Evolutionary conservation across 176 grass and related monocot species (phyloP), one percentile per base, ranked within the genome.

Genomic region (Microstegium vimineum): DNA sequence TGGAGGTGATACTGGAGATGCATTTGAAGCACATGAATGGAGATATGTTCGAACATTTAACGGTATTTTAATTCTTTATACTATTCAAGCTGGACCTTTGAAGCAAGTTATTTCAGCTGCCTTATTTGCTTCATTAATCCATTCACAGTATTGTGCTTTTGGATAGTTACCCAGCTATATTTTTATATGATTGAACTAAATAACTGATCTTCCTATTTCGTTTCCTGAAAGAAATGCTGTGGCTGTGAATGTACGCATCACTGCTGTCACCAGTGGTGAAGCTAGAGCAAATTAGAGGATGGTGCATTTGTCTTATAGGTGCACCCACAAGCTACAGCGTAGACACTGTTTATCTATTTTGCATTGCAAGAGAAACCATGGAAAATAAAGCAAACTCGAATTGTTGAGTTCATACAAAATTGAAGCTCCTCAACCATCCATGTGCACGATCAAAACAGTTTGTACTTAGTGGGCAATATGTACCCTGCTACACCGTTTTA

Each of bases 11-110:
- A 57, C 63, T 51, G 92, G 83, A 77, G 95, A 98, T 80, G 95
- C 89, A 77, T 86, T 87, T 82, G 92, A 98, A 91, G 85, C 88
- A 62, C 88, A 98, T 26, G 90, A 98, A 64, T 98, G 95, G 95
- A 89, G 84, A 94, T 98, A 84, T 71, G 92, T 94, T 84, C 92
- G 84, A 47, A 91, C 90, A 73, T 80, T 94, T 75, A 94, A 94
- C 60, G 95, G 95, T 82, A 72, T 80, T 46, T 71, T 42, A 16
- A 71, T 43, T 69, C 43, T 63, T 40, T 75, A 41, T 62, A 66
- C 38, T 47, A 61, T 79, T 69, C 62, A 20, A 6, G 4, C 62
- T 49, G 36, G 15, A 89, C 32, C 26, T n/a, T 76, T 57, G 28
- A 81, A 75, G 18, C 12, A 75, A 41, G 62, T 56, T 85, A 26